Conservation (phyloP, 495 filamentous ascomycete species). For the Cairneyella variabilis region DNA sequence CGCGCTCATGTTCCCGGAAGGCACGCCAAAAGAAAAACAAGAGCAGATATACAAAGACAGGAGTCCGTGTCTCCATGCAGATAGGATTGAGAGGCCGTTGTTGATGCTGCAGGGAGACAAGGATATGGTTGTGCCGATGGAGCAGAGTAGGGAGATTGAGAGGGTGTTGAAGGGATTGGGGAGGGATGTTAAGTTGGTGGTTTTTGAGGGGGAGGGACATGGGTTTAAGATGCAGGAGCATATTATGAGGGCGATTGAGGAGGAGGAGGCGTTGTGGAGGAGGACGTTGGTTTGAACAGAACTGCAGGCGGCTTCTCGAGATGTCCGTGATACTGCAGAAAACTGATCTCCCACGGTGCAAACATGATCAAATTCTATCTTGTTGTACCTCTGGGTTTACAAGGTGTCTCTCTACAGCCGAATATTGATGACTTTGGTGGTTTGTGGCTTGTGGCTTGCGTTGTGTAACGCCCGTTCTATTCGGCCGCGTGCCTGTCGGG, state of each 20-base stretch:
- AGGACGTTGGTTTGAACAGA: constrained; percentile 19
- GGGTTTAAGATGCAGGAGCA: constrained; percentile 31
- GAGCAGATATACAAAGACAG: constrained; percentile 34
- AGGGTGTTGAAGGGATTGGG: constrained; percentile 33
- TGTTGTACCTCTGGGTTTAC: too few relatives aligned
- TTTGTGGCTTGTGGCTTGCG: too few relatives aligned
- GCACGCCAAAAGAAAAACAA: constrained; percentile 30
- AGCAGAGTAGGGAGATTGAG: constrained; percentile 42
- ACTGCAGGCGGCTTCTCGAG: too few relatives aligned
- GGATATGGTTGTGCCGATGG: constrained; percentile 44
- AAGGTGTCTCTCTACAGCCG: too few relatives aligned
- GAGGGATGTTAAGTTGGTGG: constrained; percentile 38
- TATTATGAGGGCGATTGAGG: constrained; percentile 23
- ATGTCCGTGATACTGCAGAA: too few relatives aligned
- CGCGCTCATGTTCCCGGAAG: constrained; percentile 32
- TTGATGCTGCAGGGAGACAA: constrained; percentile 43
- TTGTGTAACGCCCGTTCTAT: too few relatives aligned
- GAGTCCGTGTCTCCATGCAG: constrained; percentile 31
- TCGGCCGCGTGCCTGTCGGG: too few relatives aligned
- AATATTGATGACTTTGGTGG: too few relatives aligned
- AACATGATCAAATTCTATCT: too few relatives aligned
- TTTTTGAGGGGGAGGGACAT: constrained; percentile 46
- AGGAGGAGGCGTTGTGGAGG: constrained; percentile 34
- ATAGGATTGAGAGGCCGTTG: constrained; percentile 36
- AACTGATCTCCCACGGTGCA: too few relatives aligned